Conservation (phyloP, 1,139 yeast genomes). For the Nakaseomyces nivariensis region DNA sequence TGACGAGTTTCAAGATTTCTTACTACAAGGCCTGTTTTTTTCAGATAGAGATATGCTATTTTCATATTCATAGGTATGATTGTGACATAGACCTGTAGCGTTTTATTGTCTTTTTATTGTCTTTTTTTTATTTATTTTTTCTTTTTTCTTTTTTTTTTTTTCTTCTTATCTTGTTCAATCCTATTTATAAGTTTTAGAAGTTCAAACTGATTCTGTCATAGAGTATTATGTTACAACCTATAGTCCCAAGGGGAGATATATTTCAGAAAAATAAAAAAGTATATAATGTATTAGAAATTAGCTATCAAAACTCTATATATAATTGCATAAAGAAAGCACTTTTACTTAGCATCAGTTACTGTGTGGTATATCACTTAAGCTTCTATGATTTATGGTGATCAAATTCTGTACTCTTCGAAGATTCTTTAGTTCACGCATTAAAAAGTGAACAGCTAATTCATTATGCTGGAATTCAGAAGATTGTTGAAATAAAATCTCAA, state of each 20-base stretch:
- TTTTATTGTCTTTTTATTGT: too few species aligned
- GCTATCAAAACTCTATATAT: too few species aligned
- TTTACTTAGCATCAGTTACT: too few species aligned
- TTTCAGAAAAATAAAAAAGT: too few species aligned
- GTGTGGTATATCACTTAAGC: background rate
- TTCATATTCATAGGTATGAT: background rate
- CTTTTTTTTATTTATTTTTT: background rate
- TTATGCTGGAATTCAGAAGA: background rate
- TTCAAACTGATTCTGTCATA: too few species aligned
- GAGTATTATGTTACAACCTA: too few species aligned
- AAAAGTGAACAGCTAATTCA: background rate
- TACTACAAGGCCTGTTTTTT: slow-evolving; percentile 6
- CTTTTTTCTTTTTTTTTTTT: background rate
- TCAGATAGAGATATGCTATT: slow-evolving; percentile 11
- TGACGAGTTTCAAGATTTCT: slow-evolving; percentile 8
- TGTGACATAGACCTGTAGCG: background rate
- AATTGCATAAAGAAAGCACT: too few species aligned
- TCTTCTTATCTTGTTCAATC: background rate
- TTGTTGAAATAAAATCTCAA: background rate
- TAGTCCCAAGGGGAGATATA: too few species aligned
- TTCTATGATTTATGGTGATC: background rate
- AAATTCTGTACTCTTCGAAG: background rate
- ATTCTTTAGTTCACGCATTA: background rate
- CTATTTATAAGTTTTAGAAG: background rate
- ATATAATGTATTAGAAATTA: too few species aligned